phyloP scores from a whole-genome alignment of 441 rosid genomes.

The Oxalis stricta region DNA sequence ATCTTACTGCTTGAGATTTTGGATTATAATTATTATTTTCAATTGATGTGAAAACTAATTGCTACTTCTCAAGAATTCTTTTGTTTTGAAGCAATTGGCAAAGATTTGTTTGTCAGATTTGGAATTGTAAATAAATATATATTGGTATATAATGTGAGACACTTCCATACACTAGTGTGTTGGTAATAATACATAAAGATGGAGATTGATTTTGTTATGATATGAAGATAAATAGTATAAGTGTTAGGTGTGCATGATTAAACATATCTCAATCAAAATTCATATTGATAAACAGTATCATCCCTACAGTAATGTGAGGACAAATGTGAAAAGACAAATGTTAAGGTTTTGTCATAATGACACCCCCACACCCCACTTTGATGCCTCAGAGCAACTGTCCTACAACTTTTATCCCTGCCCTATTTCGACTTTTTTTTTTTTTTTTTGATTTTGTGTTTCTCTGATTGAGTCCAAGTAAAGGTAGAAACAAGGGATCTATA shows the following conservation, averaged over 20 bases:
- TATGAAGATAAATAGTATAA: too few species aligned
- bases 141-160: too few species aligned
- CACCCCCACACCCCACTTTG: too few species aligned
- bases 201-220: too few species aligned
- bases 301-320: constrained; percentile 24
- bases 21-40: too few species aligned
- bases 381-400: constrained; percentile 36
- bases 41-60: too few species aligned
- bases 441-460: constrained; percentile 23
- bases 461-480: constrained; percentile 33
- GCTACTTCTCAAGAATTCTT: too few species aligned
- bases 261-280: constrained; percentile 12
- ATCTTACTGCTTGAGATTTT: too few species aligned
- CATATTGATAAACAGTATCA: constrained; percentile 16
- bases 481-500: constrained; percentile 25
- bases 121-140: too few species aligned
- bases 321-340: constrained; percentile 88
- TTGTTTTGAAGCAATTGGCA: too few species aligned
- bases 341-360: constrained; percentile 87
- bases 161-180: neutral
- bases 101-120: too few species aligned
- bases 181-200: too few species aligned
- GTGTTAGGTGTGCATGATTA: constrained; percentile 3
- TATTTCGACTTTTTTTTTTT: constrained; percentile 23
- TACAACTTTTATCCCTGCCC: constrained; percentile 31